phyloP scores from a whole-genome alignment of 140 eudicot species.

The Oenanthe javanica region DNA sequence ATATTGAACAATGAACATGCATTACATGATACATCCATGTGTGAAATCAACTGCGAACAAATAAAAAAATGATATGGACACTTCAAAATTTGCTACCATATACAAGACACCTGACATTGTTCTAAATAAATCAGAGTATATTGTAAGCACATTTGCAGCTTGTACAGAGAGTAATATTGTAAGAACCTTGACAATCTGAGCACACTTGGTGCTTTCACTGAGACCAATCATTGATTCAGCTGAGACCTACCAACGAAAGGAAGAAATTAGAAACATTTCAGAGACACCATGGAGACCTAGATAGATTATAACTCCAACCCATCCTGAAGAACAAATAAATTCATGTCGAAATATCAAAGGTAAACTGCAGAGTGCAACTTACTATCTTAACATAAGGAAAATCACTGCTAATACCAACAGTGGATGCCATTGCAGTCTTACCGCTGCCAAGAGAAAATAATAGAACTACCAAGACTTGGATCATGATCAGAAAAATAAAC shows the following conservation, averaged over 20 bases:
- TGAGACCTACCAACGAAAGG: conserved; percentile 53
- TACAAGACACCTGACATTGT: background rate
- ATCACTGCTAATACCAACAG: conserved; percentile 92
- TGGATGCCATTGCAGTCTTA: conserved; percentile 98
- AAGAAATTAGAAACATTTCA: conserved; percentile 1
- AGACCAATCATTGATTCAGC: conserved; percentile 99
- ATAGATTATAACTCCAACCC: background rate
- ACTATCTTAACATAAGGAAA: conserved; percentile 97
- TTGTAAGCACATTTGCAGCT: conserved; percentile 1
- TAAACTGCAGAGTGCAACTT: conserved; percentile 25
- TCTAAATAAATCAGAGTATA: background rate
- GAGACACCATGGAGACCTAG: background rate
- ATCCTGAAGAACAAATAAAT: background rate
- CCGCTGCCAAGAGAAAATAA: conserved; percentile 53
- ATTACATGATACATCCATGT: background rate
- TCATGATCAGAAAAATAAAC: background rate
- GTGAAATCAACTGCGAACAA: background rate
- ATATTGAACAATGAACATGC: background rate
- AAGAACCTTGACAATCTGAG: conserved; percentile 85
- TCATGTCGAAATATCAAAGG: background rate
- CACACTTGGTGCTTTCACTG: conserved; percentile 92
- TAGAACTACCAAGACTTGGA: background rate
- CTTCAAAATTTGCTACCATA: background rate
- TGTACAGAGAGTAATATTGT: background rate
- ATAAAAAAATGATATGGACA: background rate